A percentile compares a stretch with the other conserved stretches of the same genome.
Conservation (phyloP, 2,329 filamentous ascomycete species). For the Verticillium zaregamsianum region DNA sequence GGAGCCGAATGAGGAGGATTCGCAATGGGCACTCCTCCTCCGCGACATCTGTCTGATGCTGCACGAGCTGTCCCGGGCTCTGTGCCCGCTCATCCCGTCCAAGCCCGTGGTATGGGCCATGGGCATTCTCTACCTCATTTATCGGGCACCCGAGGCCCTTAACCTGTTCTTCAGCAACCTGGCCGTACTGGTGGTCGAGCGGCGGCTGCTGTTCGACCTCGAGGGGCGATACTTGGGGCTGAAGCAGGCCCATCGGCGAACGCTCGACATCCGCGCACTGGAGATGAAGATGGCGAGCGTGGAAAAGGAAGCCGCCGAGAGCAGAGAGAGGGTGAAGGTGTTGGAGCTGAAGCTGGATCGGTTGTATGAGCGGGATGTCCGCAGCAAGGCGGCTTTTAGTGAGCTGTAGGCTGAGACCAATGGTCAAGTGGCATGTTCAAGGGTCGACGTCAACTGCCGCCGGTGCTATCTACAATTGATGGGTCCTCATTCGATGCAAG, state of each 20-base stretch:
- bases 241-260: neutral
- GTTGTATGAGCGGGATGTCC: neutral
- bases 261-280: neutral
- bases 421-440: neutral
- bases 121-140: neutral
- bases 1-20: neutral
- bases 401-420: neutral
- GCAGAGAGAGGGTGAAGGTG: neutral
- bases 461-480: neutral
- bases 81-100: neutral
- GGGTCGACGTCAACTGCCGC: too few relatives aligned
- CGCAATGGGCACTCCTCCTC: neutral
- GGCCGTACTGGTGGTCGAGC: neutral
- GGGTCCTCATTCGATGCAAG: neutral
- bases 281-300: neutral
- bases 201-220: neutral
- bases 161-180: neutral
- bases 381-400: neutral
- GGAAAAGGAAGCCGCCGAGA: neutral
- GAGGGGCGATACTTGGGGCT: neutral
- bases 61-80: neutral
- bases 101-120: neutral
- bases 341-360: neutral
- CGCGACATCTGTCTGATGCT: neutral
- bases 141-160: neutral